phyloP scores from a whole-genome alignment of 495 filamentous ascomycete genomes.

The Neurospora sp. region DNA sequence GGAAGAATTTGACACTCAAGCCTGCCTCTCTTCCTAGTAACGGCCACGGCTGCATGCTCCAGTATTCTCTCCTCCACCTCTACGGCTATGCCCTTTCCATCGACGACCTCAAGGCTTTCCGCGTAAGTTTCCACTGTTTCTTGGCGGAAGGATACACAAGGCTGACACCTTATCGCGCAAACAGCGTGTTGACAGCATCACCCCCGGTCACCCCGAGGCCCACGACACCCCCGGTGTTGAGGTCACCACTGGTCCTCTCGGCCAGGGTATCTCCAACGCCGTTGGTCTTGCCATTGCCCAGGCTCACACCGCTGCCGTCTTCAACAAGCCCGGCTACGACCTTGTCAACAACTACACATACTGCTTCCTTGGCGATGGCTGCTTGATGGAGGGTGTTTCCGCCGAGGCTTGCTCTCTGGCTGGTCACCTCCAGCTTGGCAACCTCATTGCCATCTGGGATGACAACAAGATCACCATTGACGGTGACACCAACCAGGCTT shows the following conservation, averaged over 20 bases:
- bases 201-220: constrained; percentile 92
- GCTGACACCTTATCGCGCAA: constrained; percentile 9
- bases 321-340: constrained; percentile 95
- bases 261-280: constrained; percentile 90
- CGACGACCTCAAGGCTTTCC: constrained; percentile 91
- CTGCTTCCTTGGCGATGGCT: constrained; percentile 93
- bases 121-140: constrained; percentile 48
- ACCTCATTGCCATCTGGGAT: constrained; percentile 93
- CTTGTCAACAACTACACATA: constrained; percentile 96
- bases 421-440: constrained; percentile 94
- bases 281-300: constrained; percentile 96
- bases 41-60: constrained; percentile 98
- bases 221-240: constrained; percentile 95
- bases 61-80: constrained; percentile 95
- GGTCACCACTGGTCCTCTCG: constrained; percentile 94
- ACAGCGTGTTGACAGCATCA: constrained; percentile 80
- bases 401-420: constrained; percentile 85
- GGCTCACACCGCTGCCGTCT: constrained; percentile 75
- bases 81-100: constrained; percentile 80
- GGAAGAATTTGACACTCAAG: neutral
- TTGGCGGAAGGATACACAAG: neutral
- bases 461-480: constrained; percentile 95
- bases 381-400: constrained; percentile 96
- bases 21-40: constrained; percentile 48
- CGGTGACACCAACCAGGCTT: constrained; percentile 87